A percentile compares a stretch with the other conserved stretches of the same genome.
phyloP scores from a whole-genome alignment of 2,329 filamentous ascomycete species.

The Venturia aucupariae region DNA sequence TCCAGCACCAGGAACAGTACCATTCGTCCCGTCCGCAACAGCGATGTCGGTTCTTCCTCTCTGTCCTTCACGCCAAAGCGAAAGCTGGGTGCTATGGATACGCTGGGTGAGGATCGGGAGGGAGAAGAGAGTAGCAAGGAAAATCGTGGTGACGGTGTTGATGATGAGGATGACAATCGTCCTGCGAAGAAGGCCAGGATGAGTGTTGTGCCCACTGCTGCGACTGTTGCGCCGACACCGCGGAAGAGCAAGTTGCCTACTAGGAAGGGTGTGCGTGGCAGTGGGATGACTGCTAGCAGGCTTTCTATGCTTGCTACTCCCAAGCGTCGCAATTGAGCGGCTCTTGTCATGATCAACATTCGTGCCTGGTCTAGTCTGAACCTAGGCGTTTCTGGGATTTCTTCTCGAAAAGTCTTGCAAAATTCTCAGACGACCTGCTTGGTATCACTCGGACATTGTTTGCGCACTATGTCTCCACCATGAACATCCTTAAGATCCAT shows the following conservation, averaged over 20 bases:
- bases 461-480: neutral
- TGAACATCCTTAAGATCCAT: neutral
- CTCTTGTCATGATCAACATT: neutral
- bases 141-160: slow-evolving; percentile 1
- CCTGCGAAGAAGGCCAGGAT: slow-evolving; percentile 16
- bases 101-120: slow-evolving; percentile 5
- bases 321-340: slow-evolving; percentile 19
- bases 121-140: slow-evolving; percentile 12
- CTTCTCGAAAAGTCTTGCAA: neutral
- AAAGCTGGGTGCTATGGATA: slow-evolving; percentile 10
- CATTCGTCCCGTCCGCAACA: slow-evolving; percentile 37
- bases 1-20: slow-evolving; percentile 18
- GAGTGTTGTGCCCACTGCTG: slow-evolving; percentile 3
- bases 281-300: slow-evolving; percentile 28
- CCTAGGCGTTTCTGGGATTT: neutral
- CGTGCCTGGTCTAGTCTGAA: neutral
- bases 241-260: slow-evolving; percentile 6
- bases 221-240: neutral
- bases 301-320: slow-evolving; percentile 31
- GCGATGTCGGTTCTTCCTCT: slow-evolving; percentile 27
- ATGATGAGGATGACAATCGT: slow-evolving; percentile 17
- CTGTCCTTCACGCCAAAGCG: slow-evolving; percentile 22
- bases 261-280: slow-evolving; percentile 20
- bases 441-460: neutral
- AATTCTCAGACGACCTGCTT: neutral